Base-by-base conservation (phyloP, 345 rosid genomes). In the Citrus unshiu region DNA sequence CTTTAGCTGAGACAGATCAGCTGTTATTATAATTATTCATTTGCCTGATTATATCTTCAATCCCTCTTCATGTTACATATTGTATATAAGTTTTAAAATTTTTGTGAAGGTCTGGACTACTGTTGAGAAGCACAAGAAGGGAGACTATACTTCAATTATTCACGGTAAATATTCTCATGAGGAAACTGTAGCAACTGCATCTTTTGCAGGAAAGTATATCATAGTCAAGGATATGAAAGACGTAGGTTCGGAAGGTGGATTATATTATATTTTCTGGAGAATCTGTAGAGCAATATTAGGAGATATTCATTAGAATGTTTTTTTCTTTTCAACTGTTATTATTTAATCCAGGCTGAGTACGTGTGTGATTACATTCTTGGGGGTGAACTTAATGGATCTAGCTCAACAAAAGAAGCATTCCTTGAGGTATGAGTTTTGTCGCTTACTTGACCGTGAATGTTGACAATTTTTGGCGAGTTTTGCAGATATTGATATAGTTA, bases 291-390 rank as follows among this genome's bases (percentile, higher is more conserved):
- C 6, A 1, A 29, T 5, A 43, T 24, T 27, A 58, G 30, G n/a
- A 27, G 76, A 22, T 72, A 59, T 27, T 35, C 6, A 62, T 58
- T 27, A 34, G 34, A 27, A 8, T 30, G 3, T n/a, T 65, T 5
- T 68, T 65, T n/a, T n/a, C n/a, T n/a, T n/a, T n/a, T n/a, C n/a
- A n/a, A n/a, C n/a, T n/a, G n/a, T n/a, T n/a, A n/a, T n/a, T n/a
- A n/a, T n/a, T n/a, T n/a, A n/a, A n/a, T n/a, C n/a, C n/a, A n/a
- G n/a, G n/a, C n/a, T n/a, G 88, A n/a, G 65, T 96, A 94, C 80
- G 97, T 94, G 64, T 96, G 97, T 78, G 98, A 96, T 88, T 96
- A 94, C 91, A 87, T 96, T 81, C 98, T 94, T 40, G 97, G 97
- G 56, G 94, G 97, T 40, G 78, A 89, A 81, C 88, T 91, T n/a